A percentile compares a stretch with the other conserved stretches of the same genome.
These are phyloP conservation scores for Filobasidium wieringae DNA, from an alignment of 768 basidiomycete genomes.

Conservation along the genomic window DNA sequence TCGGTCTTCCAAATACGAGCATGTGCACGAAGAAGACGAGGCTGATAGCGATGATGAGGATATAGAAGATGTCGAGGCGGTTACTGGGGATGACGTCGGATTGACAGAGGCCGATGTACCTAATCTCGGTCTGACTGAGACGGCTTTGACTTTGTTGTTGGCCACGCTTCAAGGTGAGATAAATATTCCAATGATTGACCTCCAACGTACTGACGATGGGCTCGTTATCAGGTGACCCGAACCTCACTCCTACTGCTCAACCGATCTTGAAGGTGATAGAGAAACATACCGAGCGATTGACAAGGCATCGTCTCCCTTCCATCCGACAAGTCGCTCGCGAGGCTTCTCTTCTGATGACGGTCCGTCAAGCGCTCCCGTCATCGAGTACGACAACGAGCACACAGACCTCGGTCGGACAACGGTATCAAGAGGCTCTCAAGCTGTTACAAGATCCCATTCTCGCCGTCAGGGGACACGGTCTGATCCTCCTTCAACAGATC, in stretches of 20 bases:
- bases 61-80: constrained; percentile 43
- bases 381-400: constrained; percentile 12
- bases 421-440: constrained; percentile 75
- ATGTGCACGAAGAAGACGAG: constrained; percentile 30
- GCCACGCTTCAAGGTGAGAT: constrained; percentile 70
- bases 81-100: constrained; percentile 41
- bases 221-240: constrained; percentile 10
- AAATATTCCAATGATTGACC: not conserved
- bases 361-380: constrained; percentile 51
- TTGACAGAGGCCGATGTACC: constrained; percentile 41
- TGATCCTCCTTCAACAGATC: constrained; percentile 67
- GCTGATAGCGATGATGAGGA: constrained; percentile 35
- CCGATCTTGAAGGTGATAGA: constrained; percentile 64
- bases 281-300: constrained; percentile 46
- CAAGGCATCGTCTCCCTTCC: constrained; percentile 40
- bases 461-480: constrained; percentile 86
- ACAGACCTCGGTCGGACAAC: constrained; percentile 44
- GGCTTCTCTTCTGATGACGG: constrained; percentile 71
- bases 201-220: not conserved
- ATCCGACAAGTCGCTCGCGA: constrained; percentile 58
- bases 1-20: constrained; percentile 40
- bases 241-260: constrained; percentile 39
- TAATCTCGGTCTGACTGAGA: constrained; percentile 59
- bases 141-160: constrained; percentile 66
- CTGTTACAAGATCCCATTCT: constrained; percentile 81